Conservation (phyloP, 805 yeast species). For the Wickerhamomyces strasburgensis region DNA sequence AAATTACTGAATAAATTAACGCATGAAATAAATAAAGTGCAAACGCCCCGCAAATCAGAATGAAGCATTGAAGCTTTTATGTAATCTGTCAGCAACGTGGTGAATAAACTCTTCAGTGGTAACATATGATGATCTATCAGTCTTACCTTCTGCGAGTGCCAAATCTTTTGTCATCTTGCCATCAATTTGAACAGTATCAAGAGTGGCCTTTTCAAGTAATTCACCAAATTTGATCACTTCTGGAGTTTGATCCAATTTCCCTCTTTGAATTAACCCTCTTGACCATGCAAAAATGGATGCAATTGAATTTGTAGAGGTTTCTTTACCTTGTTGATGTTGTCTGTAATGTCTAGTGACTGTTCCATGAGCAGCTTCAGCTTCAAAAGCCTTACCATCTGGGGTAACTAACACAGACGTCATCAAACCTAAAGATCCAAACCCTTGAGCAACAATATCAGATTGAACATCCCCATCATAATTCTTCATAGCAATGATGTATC, state of each 20-base stretch:
- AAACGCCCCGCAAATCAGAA: constrained; percentile 6
- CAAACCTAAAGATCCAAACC: constrained; percentile 92
- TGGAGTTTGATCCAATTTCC: constrained; percentile 80
- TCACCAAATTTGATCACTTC: constrained; percentile 80
- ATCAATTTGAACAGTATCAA: constrained; percentile 79
- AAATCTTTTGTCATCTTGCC: constrained; percentile 95
- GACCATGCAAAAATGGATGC: constrained; percentile 98
- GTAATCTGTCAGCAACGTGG: constrained; percentile 67
- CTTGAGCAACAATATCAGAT: constrained; percentile 96
- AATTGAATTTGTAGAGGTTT: constrained; percentile 94
- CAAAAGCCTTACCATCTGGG: constrained; percentile 96
- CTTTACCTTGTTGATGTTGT: constrained; percentile 94
- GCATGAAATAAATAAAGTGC: too few relatives aligned
- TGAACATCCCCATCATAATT: constrained; percentile 98
- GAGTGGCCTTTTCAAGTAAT: constrained; percentile 72
- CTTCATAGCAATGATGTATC: constrained; percentile 92
- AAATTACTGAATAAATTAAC: too few relatives aligned
- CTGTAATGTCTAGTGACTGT: constrained; percentile 97
- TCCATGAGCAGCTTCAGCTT: constrained; percentile 98
- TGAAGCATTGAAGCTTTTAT: constrained; percentile 8
- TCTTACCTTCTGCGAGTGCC: constrained; percentile 84
- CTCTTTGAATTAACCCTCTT: constrained; percentile 90
- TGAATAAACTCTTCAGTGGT: constrained; percentile 89
- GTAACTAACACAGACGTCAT: constrained; percentile 97
- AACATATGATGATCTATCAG: constrained; percentile 76